Conservation (phyloP, 495 filamentous ascomycete genomes). For the Aspergillus avenaceus region DNA sequence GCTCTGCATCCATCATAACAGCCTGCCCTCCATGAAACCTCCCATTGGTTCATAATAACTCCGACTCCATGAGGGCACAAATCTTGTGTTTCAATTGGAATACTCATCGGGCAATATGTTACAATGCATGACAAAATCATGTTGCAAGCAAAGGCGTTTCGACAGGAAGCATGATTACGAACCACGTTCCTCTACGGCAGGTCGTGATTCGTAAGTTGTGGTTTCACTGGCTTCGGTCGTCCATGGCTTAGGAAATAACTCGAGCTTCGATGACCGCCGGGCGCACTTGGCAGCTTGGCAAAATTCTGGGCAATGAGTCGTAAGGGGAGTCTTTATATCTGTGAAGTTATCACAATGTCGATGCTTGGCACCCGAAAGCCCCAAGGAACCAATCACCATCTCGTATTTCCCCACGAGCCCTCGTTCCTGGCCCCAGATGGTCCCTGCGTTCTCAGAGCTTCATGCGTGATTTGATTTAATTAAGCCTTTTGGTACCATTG, state of each 20-base stretch:
- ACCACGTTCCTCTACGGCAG: not conserved
- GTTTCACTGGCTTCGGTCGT: not conserved
- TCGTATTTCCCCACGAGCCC: not conserved
- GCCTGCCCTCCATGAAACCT: too few relatives aligned
- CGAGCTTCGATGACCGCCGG: not conserved
- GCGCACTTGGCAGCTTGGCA: not conserved
- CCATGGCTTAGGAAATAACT: not conserved
- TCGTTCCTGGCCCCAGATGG: not conserved
- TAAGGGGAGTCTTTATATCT: not conserved
- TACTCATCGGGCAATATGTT: too few relatives aligned
- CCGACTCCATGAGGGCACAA: too few relatives aligned
- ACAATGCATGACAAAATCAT: not conserved
- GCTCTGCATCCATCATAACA: too few relatives aligned
- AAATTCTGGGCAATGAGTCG: not conserved
- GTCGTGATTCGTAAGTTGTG: conserved; percentile 1
- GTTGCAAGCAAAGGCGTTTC: not conserved
- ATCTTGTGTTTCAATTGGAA: too few relatives aligned
- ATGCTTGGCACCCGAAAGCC: not conserved
- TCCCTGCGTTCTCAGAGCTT: not conserved
- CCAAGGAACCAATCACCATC: not conserved
- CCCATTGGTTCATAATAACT: too few relatives aligned
- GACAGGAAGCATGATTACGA: too few relatives aligned
- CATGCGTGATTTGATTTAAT: not conserved
- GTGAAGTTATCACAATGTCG: not conserved
- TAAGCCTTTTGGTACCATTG: not conserved